These are phyloP conservation scores for Pelargonium australe DNA, from an alignment of 441 rosid species.

Conservation along the genomic window DNA sequence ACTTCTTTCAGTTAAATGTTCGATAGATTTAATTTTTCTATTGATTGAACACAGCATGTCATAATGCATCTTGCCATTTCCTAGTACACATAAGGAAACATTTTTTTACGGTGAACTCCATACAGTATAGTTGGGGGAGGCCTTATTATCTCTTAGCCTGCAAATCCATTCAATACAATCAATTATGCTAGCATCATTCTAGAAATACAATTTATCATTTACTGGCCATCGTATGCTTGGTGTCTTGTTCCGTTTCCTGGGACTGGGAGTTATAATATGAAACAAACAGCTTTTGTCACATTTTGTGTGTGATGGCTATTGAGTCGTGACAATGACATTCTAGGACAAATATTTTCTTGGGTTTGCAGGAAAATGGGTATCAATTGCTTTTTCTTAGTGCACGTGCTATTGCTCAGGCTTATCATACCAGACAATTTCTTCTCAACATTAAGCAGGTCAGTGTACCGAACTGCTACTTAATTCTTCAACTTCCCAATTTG, in stretches of 20 bases:
- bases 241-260: background rate
- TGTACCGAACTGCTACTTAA: background rate
- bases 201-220: background rate
- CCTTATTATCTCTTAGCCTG: background rate
- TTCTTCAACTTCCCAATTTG: slow-evolving; percentile 15
- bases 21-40: slow-evolving; percentile 1
- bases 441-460: slow-evolving; percentile 86
- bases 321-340: slow-evolving; percentile 4
- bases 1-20: slow-evolving; percentile 12
- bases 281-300: background rate
- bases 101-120: background rate
- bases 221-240: slow-evolving; percentile 5
- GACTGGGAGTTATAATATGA: background rate
- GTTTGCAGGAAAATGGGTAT: slow-evolving; percentile 88
- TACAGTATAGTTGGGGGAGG: background rate
- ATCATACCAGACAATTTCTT: slow-evolving; percentile 71
- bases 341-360: slow-evolving; percentile 17
- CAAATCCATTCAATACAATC: background rate
- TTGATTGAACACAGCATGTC: background rate
- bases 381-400: slow-evolving; percentile 92
- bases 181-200: background rate
- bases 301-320: background rate
- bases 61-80: background rate
- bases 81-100: background rate
- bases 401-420: slow-evolving; percentile 93